Base-by-base conservation (phyloP, 352 stramenopile genomes). In the Pythium folliculosum region DNA sequence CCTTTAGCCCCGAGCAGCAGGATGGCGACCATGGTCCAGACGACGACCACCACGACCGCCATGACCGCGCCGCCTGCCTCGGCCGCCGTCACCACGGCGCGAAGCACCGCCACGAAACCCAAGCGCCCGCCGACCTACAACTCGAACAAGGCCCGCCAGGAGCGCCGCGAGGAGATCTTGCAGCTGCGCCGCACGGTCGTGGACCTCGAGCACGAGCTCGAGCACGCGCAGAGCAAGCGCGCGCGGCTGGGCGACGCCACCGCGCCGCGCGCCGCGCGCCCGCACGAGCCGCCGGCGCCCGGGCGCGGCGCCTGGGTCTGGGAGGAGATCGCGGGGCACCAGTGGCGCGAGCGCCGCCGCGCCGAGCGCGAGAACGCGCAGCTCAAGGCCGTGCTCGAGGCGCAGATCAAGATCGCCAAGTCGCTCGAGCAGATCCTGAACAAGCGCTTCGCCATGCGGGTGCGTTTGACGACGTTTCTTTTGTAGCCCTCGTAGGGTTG, bases 361-460 rank as follows among this genome's bases (percentile, higher is more conserved):
- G 64, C 65, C 14, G 75, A 87, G 61, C 72, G 71, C 7, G 78
- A 89, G 65, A 67, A 67, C 55, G 71, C 70, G 5, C 75, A 75
- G 8, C 67, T 89, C 9, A 88, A 85, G 57, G 61, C 75, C 0
- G 75, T 84, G 32, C 68, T 89, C 5, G 78, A 85, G 55, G 75
- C 69, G 2, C 78, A 87, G 67, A 70, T 82, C 56, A 78, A 86
- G 56, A 50, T 84, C 53, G 68, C 75, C 17, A 75, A 73, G 64
- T 77, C 70, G 50, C 77, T 88, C 44, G 77, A 81, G 60, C 53
- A 35, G 12, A 62, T 83, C 3, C 69, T 89, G 22, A 65, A 73
- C 59, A 80, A 84, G 65, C 74, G 69, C 19, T 70, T 70, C 14
- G 71, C 60, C 21, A 63, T 78, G 9, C 63, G 71, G 43, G 60